A percentile compares a stretch with the other conserved stretches of the same genome.
Conservation (phyloP, 441 rosid genomes). For the Melastoma candidum region DNA sequence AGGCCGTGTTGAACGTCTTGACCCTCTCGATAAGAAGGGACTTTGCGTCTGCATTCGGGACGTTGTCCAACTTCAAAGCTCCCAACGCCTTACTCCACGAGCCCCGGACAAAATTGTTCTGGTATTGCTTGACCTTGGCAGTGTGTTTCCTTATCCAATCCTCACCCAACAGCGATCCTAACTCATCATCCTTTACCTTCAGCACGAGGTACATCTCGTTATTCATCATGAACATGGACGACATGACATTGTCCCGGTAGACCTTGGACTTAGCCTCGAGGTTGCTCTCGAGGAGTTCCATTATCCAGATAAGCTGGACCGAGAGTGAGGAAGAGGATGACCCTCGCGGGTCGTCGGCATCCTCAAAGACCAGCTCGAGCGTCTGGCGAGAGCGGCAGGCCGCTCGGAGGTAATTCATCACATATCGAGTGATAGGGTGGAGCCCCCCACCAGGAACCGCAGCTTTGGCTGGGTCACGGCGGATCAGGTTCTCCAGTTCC, state of each 20-base stretch:
- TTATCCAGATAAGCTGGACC: slow-evolving; percentile 5
- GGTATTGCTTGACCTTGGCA: slow-evolving; percentile 61
- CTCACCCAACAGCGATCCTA: slow-evolving; percentile 69
- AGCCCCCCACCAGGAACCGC: slow-evolving; percentile 75
- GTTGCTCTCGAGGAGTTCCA: slow-evolving; percentile 52
- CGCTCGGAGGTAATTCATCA: slow-evolving; percentile 86
- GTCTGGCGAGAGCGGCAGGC: slow-evolving; percentile 70
- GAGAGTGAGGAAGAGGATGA: slow-evolving; percentile 13
- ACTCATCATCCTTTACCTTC: slow-evolving; percentile 66
- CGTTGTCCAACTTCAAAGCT: slow-evolving; percentile 43
- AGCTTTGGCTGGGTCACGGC: slow-evolving; percentile 74
- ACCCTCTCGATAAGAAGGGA: slow-evolving; percentile 55
- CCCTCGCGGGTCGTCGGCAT: slow-evolving; percentile 39
- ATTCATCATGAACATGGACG: slow-evolving; percentile 74
- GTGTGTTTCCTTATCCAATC: slow-evolving; percentile 81
- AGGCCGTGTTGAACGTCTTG: slow-evolving; percentile 38
- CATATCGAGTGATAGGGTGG: slow-evolving; percentile 87
- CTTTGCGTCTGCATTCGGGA: slow-evolving; percentile 29
- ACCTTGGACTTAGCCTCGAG: slow-evolving; percentile 75
- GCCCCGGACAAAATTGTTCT: slow-evolving; percentile 45
- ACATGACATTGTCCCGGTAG: slow-evolving; percentile 53
- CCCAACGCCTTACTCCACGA: slow-evolving; percentile 66
- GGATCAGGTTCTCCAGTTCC: slow-evolving; percentile 85
- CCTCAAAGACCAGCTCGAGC: slow-evolving; percentile 71
- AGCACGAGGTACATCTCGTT: slow-evolving; percentile 75